Evolutionary conservation across 176 grass and related monocot species (phyloP).

Genomic region (Cenchrus purpureus): DNA sequence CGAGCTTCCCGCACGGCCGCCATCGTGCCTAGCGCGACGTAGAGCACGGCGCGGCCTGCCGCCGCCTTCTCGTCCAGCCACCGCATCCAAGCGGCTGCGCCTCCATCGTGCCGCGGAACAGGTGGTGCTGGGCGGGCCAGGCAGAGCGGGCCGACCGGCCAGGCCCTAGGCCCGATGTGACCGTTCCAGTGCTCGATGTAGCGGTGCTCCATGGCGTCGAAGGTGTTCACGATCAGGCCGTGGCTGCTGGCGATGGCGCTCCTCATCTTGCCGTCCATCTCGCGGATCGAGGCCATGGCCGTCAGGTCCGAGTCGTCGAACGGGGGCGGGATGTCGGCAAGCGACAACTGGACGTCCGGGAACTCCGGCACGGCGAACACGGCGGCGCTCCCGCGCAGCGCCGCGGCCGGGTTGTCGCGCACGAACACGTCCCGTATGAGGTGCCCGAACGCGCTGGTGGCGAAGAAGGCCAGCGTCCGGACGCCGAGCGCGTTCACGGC

Average conservation of each 20-base stretch:
- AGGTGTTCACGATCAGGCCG: constrained; percentile 47
- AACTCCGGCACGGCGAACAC: constrained; percentile 40
- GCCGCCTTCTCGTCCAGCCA: constrained; percentile 47
- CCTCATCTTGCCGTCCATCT: background rate
- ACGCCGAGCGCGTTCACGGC: background rate
- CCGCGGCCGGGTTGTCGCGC: background rate
- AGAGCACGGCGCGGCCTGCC: constrained; percentile 5
- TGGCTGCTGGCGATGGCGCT: constrained; percentile 12
- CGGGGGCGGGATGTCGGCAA: background rate
- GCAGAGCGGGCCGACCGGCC: constrained; percentile 12
- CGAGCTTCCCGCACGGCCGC: background rate
- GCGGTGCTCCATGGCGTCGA: background rate
- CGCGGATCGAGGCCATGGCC: background rate
- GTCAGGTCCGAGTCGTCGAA: background rate
- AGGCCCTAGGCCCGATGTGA: background rate
- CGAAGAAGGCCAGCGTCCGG: constrained; percentile 20
- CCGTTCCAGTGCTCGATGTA: constrained; percentile 43
- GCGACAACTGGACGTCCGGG: constrained; percentile 22
- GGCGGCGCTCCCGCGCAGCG: background rate
- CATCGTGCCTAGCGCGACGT: constrained; percentile 17
- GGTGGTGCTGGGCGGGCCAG: background rate
- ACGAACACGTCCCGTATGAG: background rate
- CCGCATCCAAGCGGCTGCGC: background rate
- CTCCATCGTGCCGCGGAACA: background rate
- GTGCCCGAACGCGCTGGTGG: background rate